Evolutionary conservation across 192 early-diverging fungal species (phyloP).

Genomic region (Gaertneriomyces semiglobifer): DNA sequence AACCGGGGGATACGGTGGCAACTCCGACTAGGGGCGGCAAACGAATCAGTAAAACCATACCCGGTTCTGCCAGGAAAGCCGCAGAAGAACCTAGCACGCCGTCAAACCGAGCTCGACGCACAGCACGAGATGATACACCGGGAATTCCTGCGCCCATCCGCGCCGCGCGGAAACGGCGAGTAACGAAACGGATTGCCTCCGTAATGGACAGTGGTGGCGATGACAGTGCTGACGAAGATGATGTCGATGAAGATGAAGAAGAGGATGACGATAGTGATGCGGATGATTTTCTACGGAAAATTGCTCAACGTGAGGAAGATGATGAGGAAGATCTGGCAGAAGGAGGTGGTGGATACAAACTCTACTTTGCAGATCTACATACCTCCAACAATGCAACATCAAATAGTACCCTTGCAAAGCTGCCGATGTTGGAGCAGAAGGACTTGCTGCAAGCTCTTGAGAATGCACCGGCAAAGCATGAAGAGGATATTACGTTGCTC

Average conservation of each 20-base stretch:
- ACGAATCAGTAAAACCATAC: background rate
- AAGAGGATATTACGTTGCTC: constrained; percentile 32
- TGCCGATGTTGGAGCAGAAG: constrained; percentile 69
- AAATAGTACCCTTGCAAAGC: constrained; percentile 79
- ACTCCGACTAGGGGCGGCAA: constrained; percentile 14
- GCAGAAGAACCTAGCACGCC: no score
- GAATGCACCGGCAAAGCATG: constrained; percentile 24
- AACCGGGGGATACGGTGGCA: background rate
- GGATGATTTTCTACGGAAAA: no score
- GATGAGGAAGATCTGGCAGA: constrained; percentile 33
- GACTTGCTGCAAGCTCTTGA: constrained; percentile 50
- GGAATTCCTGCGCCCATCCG: constrained; percentile 12
- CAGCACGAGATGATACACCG: background rate
- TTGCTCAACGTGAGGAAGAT: background rate
- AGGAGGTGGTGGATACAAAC: constrained; percentile 17
- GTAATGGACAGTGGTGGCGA: constrained; percentile 26
- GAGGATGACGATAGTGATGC: constrained; percentile 19
- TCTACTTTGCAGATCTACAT: constrained; percentile 74
- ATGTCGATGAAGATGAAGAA: constrained; percentile 33
- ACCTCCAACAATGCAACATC: constrained; percentile 60
- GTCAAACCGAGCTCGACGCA: no score
- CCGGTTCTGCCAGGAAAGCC: background rate
- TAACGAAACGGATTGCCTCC: constrained; percentile 4
- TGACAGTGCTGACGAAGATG: constrained; percentile 25
- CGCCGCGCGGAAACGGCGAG: constrained; percentile 6